Evolutionary conservation across 495 filamentous ascomycete species (phyloP).

Genomic region (Annulohypoxylon maeteangense): DNA sequence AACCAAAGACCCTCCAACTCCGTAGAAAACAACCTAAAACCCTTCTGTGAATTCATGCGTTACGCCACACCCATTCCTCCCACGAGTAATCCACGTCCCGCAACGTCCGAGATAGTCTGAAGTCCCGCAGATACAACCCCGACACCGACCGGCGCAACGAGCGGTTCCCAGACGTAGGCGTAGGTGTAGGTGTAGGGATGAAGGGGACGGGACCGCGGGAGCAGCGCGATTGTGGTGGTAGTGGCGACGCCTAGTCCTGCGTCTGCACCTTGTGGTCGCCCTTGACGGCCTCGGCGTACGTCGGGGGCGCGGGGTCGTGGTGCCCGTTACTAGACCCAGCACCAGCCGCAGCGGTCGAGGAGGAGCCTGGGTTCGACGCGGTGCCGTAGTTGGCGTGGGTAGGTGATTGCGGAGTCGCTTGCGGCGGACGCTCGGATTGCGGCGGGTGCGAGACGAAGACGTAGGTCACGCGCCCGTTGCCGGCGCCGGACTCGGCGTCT

Average conservation of each 20-base stretch:
- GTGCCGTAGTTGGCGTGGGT: slow-evolving; percentile 56
- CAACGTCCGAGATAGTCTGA: neutral
- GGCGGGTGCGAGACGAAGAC: slow-evolving; percentile 67
- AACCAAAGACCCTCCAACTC: slow-evolving; percentile 13
- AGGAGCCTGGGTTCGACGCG: slow-evolving; percentile 35
- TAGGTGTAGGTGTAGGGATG: neutral
- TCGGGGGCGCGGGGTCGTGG: slow-evolving; percentile 67
- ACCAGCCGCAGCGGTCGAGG: slow-evolving; percentile 44
- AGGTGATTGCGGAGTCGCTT: slow-evolving; percentile 35
- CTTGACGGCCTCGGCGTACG: slow-evolving; percentile 85
- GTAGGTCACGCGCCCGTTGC: slow-evolving; percentile 67
- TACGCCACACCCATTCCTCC: slow-evolving; percentile 4
- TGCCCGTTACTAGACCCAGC: slow-evolving; percentile 35
- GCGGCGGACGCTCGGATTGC: slow-evolving; percentile 34
- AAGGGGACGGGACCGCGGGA: neutral
- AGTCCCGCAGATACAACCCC: slow-evolving; percentile 12
- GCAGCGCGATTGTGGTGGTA: neutral
- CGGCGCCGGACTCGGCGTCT: slow-evolving; percentile 59
- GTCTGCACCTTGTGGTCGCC: slow-evolving; percentile 91
- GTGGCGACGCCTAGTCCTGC: slow-evolving; percentile 61
- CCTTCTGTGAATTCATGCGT: neutral
- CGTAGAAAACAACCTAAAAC: neutral
- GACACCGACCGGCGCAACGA: neutral
- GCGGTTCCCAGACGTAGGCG: neutral
- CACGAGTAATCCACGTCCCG: slow-evolving; percentile 10